These are phyloP conservation scores for Nitzschia sp. DNA, from an alignment of 108 stramenopile genomes.

Conservation along the genomic window DNA sequence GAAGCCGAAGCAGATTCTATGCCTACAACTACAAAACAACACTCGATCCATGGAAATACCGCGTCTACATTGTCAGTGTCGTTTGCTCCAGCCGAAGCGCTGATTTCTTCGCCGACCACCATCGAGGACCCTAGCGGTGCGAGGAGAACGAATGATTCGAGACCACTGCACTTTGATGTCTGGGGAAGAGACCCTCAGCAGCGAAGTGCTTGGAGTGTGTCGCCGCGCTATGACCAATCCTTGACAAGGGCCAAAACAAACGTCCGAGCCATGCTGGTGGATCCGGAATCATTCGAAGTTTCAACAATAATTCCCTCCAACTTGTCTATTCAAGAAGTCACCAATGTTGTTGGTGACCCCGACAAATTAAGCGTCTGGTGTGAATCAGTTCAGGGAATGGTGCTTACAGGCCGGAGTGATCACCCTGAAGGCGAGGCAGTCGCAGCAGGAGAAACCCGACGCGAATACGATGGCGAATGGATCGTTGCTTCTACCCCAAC, in stretches of 20 bases:
- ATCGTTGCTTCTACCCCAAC: constrained; percentile 63
- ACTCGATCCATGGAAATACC: neutral
- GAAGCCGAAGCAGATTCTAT: constrained; percentile 34
- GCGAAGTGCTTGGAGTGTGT: neutral
- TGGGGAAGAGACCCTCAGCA: neutral
- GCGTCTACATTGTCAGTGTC: constrained; percentile 22
- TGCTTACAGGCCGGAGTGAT: constrained; percentile 58
- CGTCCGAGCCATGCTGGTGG: constrained; percentile 14
- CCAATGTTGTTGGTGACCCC: constrained; percentile 62
- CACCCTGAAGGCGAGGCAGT: constrained; percentile 10
- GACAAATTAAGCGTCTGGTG: constrained; percentile 66
- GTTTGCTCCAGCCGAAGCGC: constrained; percentile 9
- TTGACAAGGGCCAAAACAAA: constrained; percentile 9
- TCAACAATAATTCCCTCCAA: constrained; percentile 16
- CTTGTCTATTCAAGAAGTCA: constrained; percentile 36
- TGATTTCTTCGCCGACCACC: constrained; percentile 17
- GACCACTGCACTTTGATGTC: no score
- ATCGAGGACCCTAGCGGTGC: neutral
- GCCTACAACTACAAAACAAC: no score
- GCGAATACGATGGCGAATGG: constrained; percentile 77
- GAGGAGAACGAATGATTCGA: no score
- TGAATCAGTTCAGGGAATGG: constrained; percentile 58
- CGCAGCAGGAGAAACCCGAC: constrained; percentile 2
- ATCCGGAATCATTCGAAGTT: constrained; percentile 39
- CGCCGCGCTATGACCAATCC: constrained; percentile 2